phyloP scores from a whole-genome alignment of 176 grass and related monocot species.

The Rhynchospora breviuscula region DNA sequence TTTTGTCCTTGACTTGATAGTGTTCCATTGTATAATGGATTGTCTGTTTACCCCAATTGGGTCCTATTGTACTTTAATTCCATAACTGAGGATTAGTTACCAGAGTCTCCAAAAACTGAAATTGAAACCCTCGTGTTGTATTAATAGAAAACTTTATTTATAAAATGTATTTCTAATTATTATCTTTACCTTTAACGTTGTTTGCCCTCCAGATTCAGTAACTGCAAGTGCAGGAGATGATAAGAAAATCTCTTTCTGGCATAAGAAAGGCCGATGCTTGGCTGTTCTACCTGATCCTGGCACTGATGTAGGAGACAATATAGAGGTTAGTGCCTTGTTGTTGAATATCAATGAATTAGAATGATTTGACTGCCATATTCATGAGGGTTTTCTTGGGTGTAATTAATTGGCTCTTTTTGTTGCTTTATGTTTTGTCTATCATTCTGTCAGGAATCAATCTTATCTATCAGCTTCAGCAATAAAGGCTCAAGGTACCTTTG shows the following conservation, averaged over 20 bases:
- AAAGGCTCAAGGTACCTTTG: constrained; percentile 97
- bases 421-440: constrained; percentile 14
- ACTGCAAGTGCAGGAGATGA: constrained; percentile 95
- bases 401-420: background rate
- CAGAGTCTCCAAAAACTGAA: too few species aligned
- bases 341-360: background rate
- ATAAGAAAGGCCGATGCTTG: constrained; percentile 79
- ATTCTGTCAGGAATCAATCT: constrained; percentile 74
- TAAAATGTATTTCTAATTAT: background rate
- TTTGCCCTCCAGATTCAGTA: constrained; percentile 57
- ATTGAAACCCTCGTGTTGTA: background rate
- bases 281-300: constrained; percentile 72
- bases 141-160: background rate
- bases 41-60: background rate
- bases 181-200: background rate
- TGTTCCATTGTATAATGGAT: background rate
- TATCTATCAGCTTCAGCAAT: constrained; percentile 94
- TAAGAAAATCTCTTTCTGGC: constrained; percentile 91
- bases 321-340: constrained; percentile 46
- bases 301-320: constrained; percentile 62
- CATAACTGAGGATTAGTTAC: background rate
- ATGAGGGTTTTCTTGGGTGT: background rate
- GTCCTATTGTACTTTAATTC: background rate
- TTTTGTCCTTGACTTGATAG: background rate
- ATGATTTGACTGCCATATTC: background rate